A percentile compares a stretch with the other conserved stretches of the same genome.
Conservation (phyloP, 73 alveolate genomes). For the Paramecium biaurelia region DNA sequence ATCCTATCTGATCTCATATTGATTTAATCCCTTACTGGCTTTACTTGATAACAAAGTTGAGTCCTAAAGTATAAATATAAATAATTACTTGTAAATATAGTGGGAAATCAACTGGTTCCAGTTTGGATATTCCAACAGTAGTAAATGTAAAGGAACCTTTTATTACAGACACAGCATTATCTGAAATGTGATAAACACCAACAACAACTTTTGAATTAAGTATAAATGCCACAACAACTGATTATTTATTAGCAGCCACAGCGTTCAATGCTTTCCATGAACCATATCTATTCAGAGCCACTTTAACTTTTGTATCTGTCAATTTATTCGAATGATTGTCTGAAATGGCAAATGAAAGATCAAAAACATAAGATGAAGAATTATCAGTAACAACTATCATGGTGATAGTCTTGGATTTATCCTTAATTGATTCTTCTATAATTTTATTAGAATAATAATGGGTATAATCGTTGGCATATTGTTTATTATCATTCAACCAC, state of each 20-base stretch:
- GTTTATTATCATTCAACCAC: background rate
- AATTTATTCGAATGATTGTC: background rate
- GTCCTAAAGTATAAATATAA: background rate
- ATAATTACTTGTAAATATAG: background rate
- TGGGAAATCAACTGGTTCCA: background rate
- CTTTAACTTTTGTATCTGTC: background rate
- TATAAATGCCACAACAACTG: background rate
- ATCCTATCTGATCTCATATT: background rate
- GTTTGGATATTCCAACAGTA: background rate
- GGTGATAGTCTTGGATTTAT: background rate
- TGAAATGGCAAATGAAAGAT: background rate
- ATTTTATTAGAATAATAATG: background rate
- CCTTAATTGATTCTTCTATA: background rate
- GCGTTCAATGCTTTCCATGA: slow-evolving; percentile 10
- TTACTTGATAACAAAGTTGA: background rate
- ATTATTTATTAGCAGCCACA: background rate
- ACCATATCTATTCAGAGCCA: slow-evolving; percentile 12
- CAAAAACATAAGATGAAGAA: background rate
- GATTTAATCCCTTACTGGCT: background rate
- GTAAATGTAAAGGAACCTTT: background rate
- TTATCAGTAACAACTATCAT: background rate
- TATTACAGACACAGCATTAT: background rate
- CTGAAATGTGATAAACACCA: background rate
- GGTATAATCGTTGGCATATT: background rate
- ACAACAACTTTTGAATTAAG: background rate